A percentile compares a stretch with the other conserved stretches of the same genome.
phyloP scores from a whole-genome alignment of 2,329 filamentous ascomycete species.

The Ascochyta pisi region DNA sequence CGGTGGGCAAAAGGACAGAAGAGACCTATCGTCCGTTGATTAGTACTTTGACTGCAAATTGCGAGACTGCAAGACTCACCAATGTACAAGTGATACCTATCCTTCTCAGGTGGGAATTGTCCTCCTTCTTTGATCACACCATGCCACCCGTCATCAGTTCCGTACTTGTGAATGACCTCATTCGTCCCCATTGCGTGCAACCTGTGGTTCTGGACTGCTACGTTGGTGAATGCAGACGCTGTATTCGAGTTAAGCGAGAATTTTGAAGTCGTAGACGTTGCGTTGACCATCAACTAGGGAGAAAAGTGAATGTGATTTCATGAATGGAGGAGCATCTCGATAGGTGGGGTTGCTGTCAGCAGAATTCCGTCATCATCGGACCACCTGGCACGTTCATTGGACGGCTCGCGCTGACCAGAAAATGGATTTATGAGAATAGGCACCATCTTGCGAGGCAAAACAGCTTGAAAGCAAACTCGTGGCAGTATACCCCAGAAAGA shows the following conservation, averaged over 20 bases:
- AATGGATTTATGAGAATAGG: too few species aligned
- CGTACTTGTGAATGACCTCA: conserved; percentile 43
- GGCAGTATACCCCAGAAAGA: too few species aligned
- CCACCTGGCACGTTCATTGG: neutral
- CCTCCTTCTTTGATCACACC: conserved; percentile 56
- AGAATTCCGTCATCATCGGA: conserved; percentile 7
- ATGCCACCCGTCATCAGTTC: conserved; percentile 59
- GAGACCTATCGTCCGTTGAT: conserved; percentile 54
- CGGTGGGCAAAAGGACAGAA: conserved; percentile 72
- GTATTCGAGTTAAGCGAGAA: too few species aligned
- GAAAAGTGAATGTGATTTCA: too few species aligned
- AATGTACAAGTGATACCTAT: conserved; percentile 64
- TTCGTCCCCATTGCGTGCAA: conserved; percentile 7
- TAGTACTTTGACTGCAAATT: neutral
- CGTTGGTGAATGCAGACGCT: neutral
- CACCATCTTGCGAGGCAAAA: too few species aligned
- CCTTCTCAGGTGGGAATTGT: conserved; percentile 58
- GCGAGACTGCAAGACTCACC: conserved; percentile 35
- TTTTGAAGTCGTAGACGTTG: too few species aligned
- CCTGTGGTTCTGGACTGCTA: neutral
- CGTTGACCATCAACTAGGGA: too few species aligned
- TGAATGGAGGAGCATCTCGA: neutral
- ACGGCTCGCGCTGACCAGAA: too few species aligned
- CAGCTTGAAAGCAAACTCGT: too few species aligned
- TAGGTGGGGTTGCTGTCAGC: conserved; percentile 15